phyloP scores from a whole-genome alignment of 306 rosid species.

The Crataegus laevigata region DNA sequence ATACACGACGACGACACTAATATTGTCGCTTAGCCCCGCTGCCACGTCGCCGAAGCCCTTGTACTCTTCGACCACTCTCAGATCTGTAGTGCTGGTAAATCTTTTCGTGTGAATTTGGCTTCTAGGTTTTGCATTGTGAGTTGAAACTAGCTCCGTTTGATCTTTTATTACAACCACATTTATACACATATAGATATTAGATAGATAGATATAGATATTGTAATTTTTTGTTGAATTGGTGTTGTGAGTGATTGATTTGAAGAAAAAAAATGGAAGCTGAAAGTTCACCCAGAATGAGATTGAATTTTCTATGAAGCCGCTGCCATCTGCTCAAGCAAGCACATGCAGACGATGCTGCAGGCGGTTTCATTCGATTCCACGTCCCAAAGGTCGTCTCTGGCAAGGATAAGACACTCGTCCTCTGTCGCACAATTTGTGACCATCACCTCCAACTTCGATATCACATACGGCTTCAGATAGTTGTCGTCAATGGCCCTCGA shows the following conservation, averaged over 20 bases:
- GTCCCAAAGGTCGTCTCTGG: constrained; percentile 91
- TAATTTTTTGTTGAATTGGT: background rate
- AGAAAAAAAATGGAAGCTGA: constrained; percentile 44
- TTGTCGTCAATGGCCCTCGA: constrained; percentile 88
- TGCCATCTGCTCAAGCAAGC: constrained; percentile 45
- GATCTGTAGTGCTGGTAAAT: constrained; percentile 18
- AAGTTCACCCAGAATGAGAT: constrained; percentile 47
- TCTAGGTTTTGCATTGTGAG: background rate
- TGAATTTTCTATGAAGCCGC: constrained; percentile 28
- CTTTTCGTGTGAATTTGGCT: background rate
- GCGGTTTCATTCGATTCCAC: constrained; percentile 80
- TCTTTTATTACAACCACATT: constrained; percentile 5
- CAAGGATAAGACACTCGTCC: constrained; percentile 76
- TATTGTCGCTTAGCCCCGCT: no score
- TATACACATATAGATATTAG: background rate
- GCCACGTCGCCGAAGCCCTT: no score
- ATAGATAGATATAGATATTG: no score
- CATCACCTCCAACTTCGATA: constrained; percentile 74
- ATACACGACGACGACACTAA: no score
- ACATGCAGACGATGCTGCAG: constrained; percentile 62
- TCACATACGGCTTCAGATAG: constrained; percentile 76
- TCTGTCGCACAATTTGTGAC: constrained; percentile 47
- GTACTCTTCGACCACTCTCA: no score
- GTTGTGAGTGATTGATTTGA: background rate
- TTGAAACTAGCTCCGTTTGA: constrained; percentile 21